Base-by-base conservation (phyloP, 2,329 filamentous ascomycete genomes). In the Penicillium hesseltinei region DNA sequence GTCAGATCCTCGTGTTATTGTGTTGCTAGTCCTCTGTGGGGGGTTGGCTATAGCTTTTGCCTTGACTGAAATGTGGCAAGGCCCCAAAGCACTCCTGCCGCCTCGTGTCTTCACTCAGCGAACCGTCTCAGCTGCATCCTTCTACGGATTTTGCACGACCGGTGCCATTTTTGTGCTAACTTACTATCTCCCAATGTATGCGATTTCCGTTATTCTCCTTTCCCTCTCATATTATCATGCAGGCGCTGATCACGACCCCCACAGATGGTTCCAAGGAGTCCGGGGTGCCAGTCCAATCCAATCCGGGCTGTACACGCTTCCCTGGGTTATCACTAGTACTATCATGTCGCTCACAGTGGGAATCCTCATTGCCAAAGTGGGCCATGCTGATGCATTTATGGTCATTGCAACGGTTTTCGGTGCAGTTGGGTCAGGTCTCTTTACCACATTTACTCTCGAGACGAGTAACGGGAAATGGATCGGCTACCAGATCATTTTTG, bases 191-290 rank as follows among this genome's bases (percentile, higher is more conserved):
- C 77, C 78, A 0, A 73, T 80, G 33, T 35, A 35, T 6, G 33
- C 17, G 13, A 11, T 33, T 33, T 33, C 31, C 31, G 10, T 35
- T 35, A 6, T 15, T 35, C 13, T 35, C 33, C 13, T 35, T 13
- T 35, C 5, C 33, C 2, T n/a, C 33, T 17, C 13, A 15, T 35
- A 15, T 15, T 15, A 35, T 35, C 5, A 35, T 35, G 13, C 7
- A 35, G 13, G 33, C 2, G 33, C 33, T 35, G 7, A 35, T 6
- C 13, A 2, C 2, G 13, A 15, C 5, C 17, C 23, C 13, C 2
- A 35, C 5, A 35, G 33, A 43, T 81, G 75, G 71, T 81, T 81
- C 62, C 79, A 82, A 62, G 77, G 75, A 15, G 75, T 80, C 56
- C 75, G 77, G 53, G 72, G 71, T 4, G 71, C 71, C 11, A 71